Conservation (phyloP, 1,139 yeast species). For the Debaryomyces sp. region DNA sequence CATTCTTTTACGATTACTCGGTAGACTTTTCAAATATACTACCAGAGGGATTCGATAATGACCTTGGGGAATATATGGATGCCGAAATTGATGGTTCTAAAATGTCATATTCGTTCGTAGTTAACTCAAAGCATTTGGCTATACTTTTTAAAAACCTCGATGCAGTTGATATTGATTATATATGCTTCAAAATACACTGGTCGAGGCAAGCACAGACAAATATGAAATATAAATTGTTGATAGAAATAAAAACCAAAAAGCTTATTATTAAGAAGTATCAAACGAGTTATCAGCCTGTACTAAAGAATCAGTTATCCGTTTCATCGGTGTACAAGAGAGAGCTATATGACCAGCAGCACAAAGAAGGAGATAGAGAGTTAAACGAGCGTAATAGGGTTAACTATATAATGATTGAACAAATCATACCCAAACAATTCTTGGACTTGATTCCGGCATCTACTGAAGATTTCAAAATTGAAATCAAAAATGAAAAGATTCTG, state of each 20-base stretch:
- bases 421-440: slow-evolving; percentile 49
- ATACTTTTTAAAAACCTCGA: slow-evolving; percentile 55
- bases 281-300: slow-evolving; percentile 52
- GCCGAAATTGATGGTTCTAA: slow-evolving; percentile 4
- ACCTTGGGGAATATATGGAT: slow-evolving; percentile 4
- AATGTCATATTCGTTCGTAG: slow-evolving; percentile 42
- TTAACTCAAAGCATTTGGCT: slow-evolving; percentile 51
- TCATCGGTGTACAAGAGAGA: slow-evolving; percentile 42
- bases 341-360: slow-evolving; percentile 26
- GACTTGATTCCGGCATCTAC: slow-evolving; percentile 54
- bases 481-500: slow-evolving; percentile 42
- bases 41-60: slow-evolving; percentile 33
- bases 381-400: slow-evolving; percentile 19
- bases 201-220: slow-evolving; percentile 17
- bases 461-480: slow-evolving; percentile 57
- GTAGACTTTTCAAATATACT: slow-evolving; percentile 31
- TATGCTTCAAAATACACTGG: slow-evolving; percentile 38
- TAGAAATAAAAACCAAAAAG: slow-evolving; percentile 52
- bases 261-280: slow-evolving; percentile 56
- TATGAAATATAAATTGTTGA: slow-evolving; percentile 41
- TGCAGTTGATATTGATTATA: slow-evolving; percentile 38
- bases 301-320: slow-evolving; percentile 35
- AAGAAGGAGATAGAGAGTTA: slow-evolving; percentile 7
- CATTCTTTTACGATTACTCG: slow-evolving; percentile 40
- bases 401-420: slow-evolving; percentile 46